A percentile compares a stretch with the other conserved stretches of the same genome.
phyloP scores from a whole-genome alignment of 2,329 filamentous ascomycete genomes.

The Aspergillus amoenus region DNA sequence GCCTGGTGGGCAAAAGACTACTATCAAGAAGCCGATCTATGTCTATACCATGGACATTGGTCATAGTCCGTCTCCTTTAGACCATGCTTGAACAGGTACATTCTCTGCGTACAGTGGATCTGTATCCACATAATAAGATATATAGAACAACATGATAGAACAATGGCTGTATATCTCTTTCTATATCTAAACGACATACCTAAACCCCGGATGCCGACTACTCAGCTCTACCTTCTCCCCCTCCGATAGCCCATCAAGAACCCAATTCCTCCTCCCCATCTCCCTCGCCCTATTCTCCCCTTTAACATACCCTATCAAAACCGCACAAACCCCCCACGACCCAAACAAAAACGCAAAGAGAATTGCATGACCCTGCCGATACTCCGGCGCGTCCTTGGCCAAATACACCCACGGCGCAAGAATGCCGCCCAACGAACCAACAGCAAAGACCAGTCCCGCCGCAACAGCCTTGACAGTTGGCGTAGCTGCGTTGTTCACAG shows the following conservation, averaged over 20 bases:
- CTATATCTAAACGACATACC: background rate
- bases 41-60: too few species aligned
- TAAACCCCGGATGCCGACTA: slow-evolving; percentile 8
- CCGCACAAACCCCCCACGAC: background rate
- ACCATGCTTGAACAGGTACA: too few species aligned
- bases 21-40: background rate
- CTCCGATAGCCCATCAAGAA: background rate
- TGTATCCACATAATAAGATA: too few species aligned
- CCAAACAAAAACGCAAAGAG: slow-evolving; percentile 6
- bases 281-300: slow-evolving; percentile 1
- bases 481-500: slow-evolving; percentile 2
- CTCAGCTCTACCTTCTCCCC: background rate
- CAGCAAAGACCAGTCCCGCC: background rate
- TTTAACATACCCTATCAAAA: background rate
- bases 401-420: slow-evolving; percentile 11
- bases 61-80: too few species aligned
- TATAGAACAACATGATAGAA: too few species aligned
- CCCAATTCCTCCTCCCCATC: background rate
- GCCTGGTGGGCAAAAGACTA: too few species aligned
- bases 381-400: slow-evolving; percentile 2
- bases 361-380: slow-evolving; percentile 7
- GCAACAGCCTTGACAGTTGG: background rate
- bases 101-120: too few species aligned
- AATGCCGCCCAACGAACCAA: slow-evolving; percentile 2
- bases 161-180: background rate